Evolutionary conservation across 192 early-diverging fungal species (phyloP).

Genomic region (Thoreauomyces humboldtii): DNA sequence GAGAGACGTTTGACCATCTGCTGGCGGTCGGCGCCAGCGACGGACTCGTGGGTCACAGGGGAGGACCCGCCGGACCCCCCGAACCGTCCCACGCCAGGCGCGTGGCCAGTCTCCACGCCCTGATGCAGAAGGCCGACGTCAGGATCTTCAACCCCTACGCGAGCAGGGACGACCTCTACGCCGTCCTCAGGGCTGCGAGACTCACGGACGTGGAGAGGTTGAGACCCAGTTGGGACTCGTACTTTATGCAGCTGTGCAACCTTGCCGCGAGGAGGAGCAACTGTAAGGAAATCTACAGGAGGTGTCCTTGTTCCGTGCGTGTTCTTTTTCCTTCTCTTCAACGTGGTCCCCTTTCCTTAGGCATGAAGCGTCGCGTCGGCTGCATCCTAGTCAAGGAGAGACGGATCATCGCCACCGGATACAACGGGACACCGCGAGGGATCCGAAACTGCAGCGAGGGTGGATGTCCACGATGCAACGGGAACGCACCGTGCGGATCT

Average conservation of each 20-base stretch:
- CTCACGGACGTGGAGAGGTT: conserved; percentile 72
- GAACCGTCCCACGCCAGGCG: not conserved
- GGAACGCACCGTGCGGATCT: conserved; percentile 71
- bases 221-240: conserved; percentile 90
- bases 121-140: conserved; percentile 52
- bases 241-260: conserved; percentile 94
- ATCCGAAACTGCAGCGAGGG: conserved; percentile 92
- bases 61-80: not conserved
- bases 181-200: conserved; percentile 28
- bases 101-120: conserved; percentile 2
- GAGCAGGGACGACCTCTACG: conserved; percentile 38
- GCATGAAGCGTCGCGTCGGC: conserved; percentile 97
- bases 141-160: conserved; percentile 58
- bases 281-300: conserved; percentile 46
- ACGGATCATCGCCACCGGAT: conserved; percentile 94
- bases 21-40: not conserved
- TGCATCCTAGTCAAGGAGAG: conserved; percentile 86
- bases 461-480: conserved; percentile 92
- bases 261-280: conserved; percentile 87
- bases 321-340: not conserved
- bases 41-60: not conserved
- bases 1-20: conserved; percentile 8
- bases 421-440: conserved; percentile 95
- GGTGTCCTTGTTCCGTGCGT: not conserved
- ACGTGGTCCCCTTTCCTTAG: no score